Evolutionary conservation across 192 early-diverging fungal species (phyloP).

Genomic region (Gonapodya prolifera): DNA sequence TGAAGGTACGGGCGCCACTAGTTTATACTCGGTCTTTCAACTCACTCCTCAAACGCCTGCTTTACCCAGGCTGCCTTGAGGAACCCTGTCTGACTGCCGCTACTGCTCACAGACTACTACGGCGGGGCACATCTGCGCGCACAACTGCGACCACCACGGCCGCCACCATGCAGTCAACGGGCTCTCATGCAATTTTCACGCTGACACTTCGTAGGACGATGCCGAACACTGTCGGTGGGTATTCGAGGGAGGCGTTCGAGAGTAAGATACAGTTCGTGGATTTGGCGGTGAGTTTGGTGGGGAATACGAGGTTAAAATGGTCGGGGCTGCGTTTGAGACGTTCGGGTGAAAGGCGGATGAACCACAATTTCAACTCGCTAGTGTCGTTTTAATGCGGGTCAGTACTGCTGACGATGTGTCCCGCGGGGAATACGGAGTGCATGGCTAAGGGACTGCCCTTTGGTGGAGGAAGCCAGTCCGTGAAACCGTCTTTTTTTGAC

Average conservation of each 20-base stretch:
- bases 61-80: slow-evolving; percentile 37
- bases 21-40: slow-evolving; percentile 28
- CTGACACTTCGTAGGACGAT: slow-evolving; percentile 46
- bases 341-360: too few species aligned
- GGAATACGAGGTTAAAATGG: too few species aligned
- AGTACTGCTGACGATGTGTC: too few species aligned
- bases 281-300: slow-evolving; percentile 40
- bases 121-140: slow-evolving; percentile 35
- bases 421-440: too few species aligned
- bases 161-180: slow-evolving; percentile 87
- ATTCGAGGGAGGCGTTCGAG: slow-evolving; percentile 19
- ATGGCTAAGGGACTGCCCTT: too few species aligned
- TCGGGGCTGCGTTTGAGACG: too few species aligned
- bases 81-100: background rate
- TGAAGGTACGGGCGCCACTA: slow-evolving; percentile 49
- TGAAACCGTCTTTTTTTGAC: too few species aligned
- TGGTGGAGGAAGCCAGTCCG: too few species aligned
- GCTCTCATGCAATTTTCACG: slow-evolving; percentile 78
- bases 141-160: slow-evolving; percentile 84
- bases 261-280: slow-evolving; percentile 52
- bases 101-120: background rate
- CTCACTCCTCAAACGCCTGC: slow-evolving; percentile 40
- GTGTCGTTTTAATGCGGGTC: too few species aligned
- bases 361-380: too few species aligned
- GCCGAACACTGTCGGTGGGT: slow-evolving; percentile 27